A percentile compares a stretch with the other conserved stretches of the same genome.
Evolutionary conservation across 106 monocot genomes (phyloP).

Genomic region (Narthecium ossifragum): DNA sequence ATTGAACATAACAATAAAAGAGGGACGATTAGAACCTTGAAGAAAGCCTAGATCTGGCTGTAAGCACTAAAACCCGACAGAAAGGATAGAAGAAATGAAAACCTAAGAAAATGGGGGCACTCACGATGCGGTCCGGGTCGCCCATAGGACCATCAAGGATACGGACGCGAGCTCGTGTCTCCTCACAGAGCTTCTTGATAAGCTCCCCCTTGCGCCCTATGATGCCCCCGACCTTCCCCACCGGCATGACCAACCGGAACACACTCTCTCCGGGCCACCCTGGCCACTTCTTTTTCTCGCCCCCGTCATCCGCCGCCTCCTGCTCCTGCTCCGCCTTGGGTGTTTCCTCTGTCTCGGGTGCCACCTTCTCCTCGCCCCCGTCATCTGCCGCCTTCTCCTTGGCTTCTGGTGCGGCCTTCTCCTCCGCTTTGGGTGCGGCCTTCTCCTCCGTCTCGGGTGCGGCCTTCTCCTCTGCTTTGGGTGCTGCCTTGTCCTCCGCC

Average conservation of each 20-base stretch:
- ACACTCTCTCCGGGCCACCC: slow-evolving; percentile 31
- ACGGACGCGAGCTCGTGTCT: slow-evolving; percentile 22
- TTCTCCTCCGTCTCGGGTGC: neutral
- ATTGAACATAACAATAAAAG: no score
- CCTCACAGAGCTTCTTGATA: slow-evolving; percentile 31
- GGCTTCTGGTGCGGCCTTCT: neutral
- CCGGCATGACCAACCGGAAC: slow-evolving; percentile 29
- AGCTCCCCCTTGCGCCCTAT: slow-evolving; percentile 30
- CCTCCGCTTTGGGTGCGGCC: neutral
- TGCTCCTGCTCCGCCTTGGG: neutral
- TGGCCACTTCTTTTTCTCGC: slow-evolving; percentile 22
- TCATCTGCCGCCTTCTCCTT: neutral
- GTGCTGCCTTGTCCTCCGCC: no score
- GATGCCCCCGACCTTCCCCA: slow-evolving; percentile 30
- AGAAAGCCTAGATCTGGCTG: no score
- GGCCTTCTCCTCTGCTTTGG: no score
- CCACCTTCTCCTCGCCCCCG: neutral
- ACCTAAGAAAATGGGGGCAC: neutral
- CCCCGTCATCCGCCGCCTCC: neutral
- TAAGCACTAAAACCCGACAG: no score
- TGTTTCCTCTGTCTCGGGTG: neutral
- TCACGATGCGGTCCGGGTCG: slow-evolving; percentile 25
- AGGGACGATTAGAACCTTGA: no score
- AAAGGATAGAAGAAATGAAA: no score
- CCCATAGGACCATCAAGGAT: slow-evolving; percentile 22